A percentile compares a stretch with the other conserved stretches of the same genome.
Evolutionary conservation across 306 rosid species (phyloP).

Genomic region (Sechiopsis laciniata): DNA sequence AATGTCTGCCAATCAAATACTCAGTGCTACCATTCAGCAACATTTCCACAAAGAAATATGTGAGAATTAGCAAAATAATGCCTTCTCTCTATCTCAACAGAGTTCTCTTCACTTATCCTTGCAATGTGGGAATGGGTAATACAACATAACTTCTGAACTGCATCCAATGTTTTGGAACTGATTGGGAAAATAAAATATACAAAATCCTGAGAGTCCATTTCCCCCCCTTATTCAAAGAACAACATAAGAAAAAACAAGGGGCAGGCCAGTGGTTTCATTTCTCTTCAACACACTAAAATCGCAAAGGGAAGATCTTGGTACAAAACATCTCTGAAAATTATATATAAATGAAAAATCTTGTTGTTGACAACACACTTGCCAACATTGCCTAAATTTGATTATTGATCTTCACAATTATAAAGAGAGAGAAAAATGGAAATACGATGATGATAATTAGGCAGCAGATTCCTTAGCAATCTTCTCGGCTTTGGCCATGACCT

Average conservation of each 20-base stretch:
- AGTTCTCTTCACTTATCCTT: background rate
- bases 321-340: slow-evolving; percentile 27
- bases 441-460: slow-evolving; percentile 19
- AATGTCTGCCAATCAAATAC: background rate
- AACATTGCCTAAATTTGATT: slow-evolving; percentile 57
- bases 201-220: slow-evolving; percentile 36
- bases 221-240: slow-evolving; percentile 55
- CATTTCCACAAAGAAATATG: background rate
- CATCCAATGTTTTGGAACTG: slow-evolving; percentile 35
- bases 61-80: background rate
- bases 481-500: slow-evolving; percentile 90
- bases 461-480: slow-evolving; percentile 84
- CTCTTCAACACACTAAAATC: slow-evolving; percentile 38
- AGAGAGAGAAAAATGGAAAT: slow-evolving; percentile 28
- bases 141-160: slow-evolving; percentile 27
- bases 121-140: slow-evolving; percentile 1
- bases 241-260: slow-evolving; percentile 28
- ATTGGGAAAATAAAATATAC: slow-evolving; percentile 29
- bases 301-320: slow-evolving; percentile 39
- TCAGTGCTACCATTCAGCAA: background rate
- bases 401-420: slow-evolving; percentile 58
- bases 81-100: background rate
- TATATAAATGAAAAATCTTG: slow-evolving; percentile 48
- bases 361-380: slow-evolving; percentile 43
- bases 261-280: slow-evolving; percentile 33